Percentiles rank a stretch among this genome's conserved stretches.
These are phyloP conservation scores for Leptosphaerulina australis DNA, from an alignment of 2,329 filamentous ascomycete genomes.

Conservation along the genomic window DNA sequence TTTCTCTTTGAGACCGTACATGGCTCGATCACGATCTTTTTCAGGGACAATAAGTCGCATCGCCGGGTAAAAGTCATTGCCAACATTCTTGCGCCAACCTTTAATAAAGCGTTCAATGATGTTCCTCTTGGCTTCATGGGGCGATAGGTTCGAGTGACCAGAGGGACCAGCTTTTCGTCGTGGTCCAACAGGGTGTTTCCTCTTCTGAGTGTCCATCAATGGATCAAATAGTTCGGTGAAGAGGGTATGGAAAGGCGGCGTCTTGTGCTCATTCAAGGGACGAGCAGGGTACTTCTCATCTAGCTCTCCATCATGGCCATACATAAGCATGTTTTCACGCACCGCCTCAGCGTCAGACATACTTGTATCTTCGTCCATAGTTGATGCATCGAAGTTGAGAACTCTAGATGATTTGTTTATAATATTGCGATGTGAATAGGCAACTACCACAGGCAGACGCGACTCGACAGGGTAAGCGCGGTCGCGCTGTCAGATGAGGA, in stretches of 20 bases:
- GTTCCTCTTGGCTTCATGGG: slow-evolving; percentile 77
- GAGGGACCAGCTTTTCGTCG: slow-evolving; percentile 66
- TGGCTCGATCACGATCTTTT: slow-evolving; percentile 87
- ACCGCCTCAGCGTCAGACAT: slow-evolving; percentile 53
- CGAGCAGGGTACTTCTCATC: slow-evolving; percentile 72
- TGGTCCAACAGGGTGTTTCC: slow-evolving; percentile 61
- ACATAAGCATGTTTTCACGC: slow-evolving; percentile 58
- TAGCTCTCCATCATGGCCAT: slow-evolving; percentile 54
- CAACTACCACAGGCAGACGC: slow-evolving; percentile 21
- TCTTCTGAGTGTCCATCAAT: slow-evolving; percentile 76
- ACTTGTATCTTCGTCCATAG: slow-evolving; percentile 37
- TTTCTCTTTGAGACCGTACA: slow-evolving; percentile 94
- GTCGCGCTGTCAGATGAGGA: slow-evolving; percentile 27
- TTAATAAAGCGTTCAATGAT: slow-evolving; percentile 87
- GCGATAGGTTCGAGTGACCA: slow-evolving; percentile 64
- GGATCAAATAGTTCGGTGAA: slow-evolving; percentile 83
- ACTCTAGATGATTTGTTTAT: slow-evolving; percentile 8
- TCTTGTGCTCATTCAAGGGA: slow-evolving; percentile 79
- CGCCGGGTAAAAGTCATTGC: slow-evolving; percentile 90
- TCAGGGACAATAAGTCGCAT: slow-evolving; percentile 90
- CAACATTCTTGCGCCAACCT: slow-evolving; percentile 86
- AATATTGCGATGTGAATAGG: slow-evolving; percentile 7
- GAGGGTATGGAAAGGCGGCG: slow-evolving; percentile 81
- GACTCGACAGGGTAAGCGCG: too few relatives aligned
- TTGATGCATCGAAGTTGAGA: slow-evolving; percentile 22